Evolutionary conservation across 306 rosid genomes (phyloP).

Genomic region (Sindora glabra): DNA sequence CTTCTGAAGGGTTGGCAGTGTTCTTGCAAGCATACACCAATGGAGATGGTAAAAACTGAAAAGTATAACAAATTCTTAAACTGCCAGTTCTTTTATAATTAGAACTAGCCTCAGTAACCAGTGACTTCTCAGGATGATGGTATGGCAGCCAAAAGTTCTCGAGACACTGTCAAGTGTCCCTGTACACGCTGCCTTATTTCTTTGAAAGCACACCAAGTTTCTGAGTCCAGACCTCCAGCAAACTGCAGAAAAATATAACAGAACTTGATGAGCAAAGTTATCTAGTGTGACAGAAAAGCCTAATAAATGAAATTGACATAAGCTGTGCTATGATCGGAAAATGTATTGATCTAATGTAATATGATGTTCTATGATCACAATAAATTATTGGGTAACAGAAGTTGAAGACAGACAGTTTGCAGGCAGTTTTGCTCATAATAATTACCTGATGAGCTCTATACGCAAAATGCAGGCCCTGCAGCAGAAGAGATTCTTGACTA

Average conservation of each 20-base stretch:
- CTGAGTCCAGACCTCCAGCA: constrained; percentile 90
- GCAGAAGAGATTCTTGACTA: constrained; percentile 84
- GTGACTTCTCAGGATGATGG: constrained; percentile 39
- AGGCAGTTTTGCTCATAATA: background rate
- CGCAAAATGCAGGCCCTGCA: constrained; percentile 80
- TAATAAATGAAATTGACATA: background rate
- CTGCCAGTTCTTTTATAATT: constrained; percentile 12
- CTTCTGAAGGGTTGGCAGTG: background rate
- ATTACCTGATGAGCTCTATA: constrained; percentile 85
- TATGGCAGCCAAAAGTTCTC: constrained; percentile 51
- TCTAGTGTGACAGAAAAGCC: background rate
- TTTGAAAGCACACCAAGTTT: constrained; percentile 74
- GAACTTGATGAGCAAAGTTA: background rate
- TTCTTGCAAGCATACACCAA: background rate
- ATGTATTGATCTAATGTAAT: background rate
- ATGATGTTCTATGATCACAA: background rate
- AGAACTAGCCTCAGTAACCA: constrained; percentile 7
- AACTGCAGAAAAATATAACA: constrained; percentile 44
- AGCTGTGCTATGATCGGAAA: background rate
- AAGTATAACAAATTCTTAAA: constrained; percentile 25
- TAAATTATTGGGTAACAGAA: background rate
- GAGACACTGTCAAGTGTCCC: constrained; percentile 41
- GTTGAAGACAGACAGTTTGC: background rate
- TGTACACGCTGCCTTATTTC: constrained; percentile 75
- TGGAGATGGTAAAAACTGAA: constrained; percentile 16